Percentiles rank a stretch among this genome's conserved stretches.
phyloP scores from a whole-genome alignment of 495 filamentous ascomycete species.

The Pseudoneurospora amorphoporcata region DNA sequence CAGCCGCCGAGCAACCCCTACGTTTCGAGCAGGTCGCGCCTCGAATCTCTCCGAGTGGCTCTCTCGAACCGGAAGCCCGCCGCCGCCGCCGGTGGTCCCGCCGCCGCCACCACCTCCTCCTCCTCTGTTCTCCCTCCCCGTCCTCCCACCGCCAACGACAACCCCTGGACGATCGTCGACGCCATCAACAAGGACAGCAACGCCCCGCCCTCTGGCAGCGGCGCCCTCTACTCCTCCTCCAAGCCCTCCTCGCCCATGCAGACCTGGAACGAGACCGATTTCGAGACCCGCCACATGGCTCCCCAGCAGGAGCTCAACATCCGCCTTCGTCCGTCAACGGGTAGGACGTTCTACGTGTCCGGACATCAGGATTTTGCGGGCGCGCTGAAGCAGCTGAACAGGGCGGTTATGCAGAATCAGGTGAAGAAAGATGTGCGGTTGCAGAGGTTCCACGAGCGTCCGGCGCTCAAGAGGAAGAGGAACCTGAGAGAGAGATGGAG shows the following conservation, averaged over 20 bases:
- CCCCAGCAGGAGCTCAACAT: conserved; percentile 15
- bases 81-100: neutral
- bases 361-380: conserved; percentile 39
- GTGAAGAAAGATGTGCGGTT: conserved; percentile 35
- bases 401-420: conserved; percentile 35
- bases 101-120: neutral
- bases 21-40: neutral
- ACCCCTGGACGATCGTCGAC: neutral
- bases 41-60: neutral
- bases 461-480: conserved; percentile 65
- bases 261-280: conserved; percentile 4
- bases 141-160: neutral
- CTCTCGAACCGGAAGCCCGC: neutral
- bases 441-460: conserved; percentile 62
- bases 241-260: neutral
- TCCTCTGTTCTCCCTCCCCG: conserved; percentile 1
- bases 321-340: conserved; percentile 42
- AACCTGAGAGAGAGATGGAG: conserved; percentile 55
- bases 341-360: conserved; percentile 47
- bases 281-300: conserved; percentile 6
- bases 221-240: neutral
- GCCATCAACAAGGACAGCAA: conserved; percentile 4
- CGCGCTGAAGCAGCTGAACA: conserved; percentile 42
- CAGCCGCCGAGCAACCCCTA: conserved; percentile 1
- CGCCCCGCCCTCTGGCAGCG: neutral